Evolutionary conservation across 345 rosid genomes (phyloP), one percentile per base, ranked within the genome.

Genomic region (Citrus reticulata): DNA sequence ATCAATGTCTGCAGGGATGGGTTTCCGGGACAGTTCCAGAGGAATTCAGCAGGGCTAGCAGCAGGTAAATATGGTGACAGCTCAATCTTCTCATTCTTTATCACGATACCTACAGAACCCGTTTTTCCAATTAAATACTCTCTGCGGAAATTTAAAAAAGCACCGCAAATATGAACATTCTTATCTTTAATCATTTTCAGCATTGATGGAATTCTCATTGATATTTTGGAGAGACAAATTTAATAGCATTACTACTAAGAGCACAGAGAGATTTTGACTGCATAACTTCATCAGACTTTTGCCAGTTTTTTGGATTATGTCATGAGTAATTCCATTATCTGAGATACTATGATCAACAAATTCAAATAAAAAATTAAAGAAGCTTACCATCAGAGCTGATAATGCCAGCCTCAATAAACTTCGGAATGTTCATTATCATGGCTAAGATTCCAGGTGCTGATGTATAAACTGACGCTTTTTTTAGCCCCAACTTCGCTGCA

Each of bases 351-450:
- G 51, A 46, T 46, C 51, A 5, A 30, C 35, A 37, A 65, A 24
- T 24, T n/a, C 24, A 65, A 17, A 65, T 14, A 42, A 65, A 46
- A 51, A n/a, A 1, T 24, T 40, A 1, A 37, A 27, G 37, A 54
- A 54, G 69, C 37, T 74, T 66, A 75, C 75, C 84, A 51, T 75
- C 75, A 32, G 17, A 46, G 62, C 78, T 65, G 25, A 84, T 70
- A 34, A 84, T 72, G 78, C 84, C 82, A 57, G 75, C 58, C 66
- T 78, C 70, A n/a, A 82, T 77, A 17, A 82, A 42, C 77, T 75
- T 65, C 5, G 77, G 80, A 34, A 78, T 61, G 10, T 68, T 70
- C 20, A 80, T 70, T 13, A 40, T 67, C 79, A 78, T 32, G 22
- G 80, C 68, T 72, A 85, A 13, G 46, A 30, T 70, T 65, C 83